A percentile compares a stretch with the other conserved stretches of the same genome.
These are phyloP conservation scores for Trichophyton benhamiae DNA, from an alignment of 2,329 filamentous ascomycete species.

Conservation along the genomic window DNA sequence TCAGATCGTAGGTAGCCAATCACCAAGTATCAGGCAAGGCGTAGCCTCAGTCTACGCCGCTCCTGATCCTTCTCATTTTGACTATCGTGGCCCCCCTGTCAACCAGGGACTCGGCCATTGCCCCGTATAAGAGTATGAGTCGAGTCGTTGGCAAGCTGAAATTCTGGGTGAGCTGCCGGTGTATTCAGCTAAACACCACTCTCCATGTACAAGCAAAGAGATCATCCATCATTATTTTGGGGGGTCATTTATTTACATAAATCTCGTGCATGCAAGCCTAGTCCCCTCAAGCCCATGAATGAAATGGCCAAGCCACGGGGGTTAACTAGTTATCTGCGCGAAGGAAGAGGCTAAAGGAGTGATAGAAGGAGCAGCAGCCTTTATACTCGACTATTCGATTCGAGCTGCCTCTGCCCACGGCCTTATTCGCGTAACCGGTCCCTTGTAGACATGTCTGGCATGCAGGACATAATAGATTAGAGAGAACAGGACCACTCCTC, in stretches of 20 bases:
- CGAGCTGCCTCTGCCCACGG: constrained; percentile 8
- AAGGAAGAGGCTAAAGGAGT: background rate
- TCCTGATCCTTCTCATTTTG: background rate
- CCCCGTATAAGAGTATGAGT: too few relatives aligned
- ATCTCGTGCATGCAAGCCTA: too few relatives aligned
- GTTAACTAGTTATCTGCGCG: background rate
- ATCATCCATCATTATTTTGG: too few relatives aligned
- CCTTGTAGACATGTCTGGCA: constrained; percentile 21
- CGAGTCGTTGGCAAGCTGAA: too few relatives aligned
- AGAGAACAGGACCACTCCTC: constrained; percentile 28
- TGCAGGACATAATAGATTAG: constrained; percentile 28
- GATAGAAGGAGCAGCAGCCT: too few relatives aligned
- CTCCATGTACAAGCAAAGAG: too few relatives aligned
- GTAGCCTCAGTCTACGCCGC: background rate
- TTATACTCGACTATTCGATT: background rate
- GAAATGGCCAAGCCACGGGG: too few relatives aligned
- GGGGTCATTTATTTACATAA: too few relatives aligned
- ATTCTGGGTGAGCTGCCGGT: too few relatives aligned
- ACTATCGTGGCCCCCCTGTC: background rate
- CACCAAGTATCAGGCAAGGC: background rate
- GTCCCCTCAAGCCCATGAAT: too few relatives aligned
- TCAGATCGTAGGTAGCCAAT: background rate
- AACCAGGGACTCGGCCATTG: background rate
- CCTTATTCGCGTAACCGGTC: constrained; percentile 17
- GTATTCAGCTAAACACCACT: too few relatives aligned